Evolutionary conservation across 768 basidiomycete species (phyloP).

Genomic region (Hirschioporus abietinus): DNA sequence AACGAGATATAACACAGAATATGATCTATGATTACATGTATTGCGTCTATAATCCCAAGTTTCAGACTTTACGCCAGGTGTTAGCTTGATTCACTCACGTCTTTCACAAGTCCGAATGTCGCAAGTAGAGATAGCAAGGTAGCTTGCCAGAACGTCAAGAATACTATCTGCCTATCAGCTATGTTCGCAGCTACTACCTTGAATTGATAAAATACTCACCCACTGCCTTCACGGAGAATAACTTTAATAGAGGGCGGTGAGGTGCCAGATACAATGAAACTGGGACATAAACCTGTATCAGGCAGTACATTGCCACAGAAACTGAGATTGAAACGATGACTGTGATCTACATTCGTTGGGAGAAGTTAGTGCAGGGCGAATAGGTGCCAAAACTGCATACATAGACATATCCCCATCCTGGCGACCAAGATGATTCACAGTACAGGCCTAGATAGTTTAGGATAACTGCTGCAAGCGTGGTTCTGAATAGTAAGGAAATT

Average conservation of each 20-base stretch:
- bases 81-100: constrained; percentile 32
- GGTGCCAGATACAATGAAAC: constrained; percentile 50
- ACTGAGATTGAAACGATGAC: constrained; percentile 64
- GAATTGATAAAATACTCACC: constrained; percentile 32
- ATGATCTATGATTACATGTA: constrained; percentile 12
- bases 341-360: constrained; percentile 38
- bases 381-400: constrained; percentile 29
- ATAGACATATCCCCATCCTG: constrained; percentile 65
- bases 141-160: constrained; percentile 76
- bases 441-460: constrained; percentile 63
- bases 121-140: constrained; percentile 51
- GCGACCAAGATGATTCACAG: constrained; percentile 66
- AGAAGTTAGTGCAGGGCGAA: background rate
- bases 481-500: constrained; percentile 25
- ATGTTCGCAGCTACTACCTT: background rate
- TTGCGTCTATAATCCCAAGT: constrained; percentile 1
- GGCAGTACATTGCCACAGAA: constrained; percentile 72
- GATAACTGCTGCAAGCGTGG: constrained; percentile 57
- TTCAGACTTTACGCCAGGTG: background rate
- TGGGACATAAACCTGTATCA: constrained; percentile 64
- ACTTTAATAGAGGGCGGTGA: constrained; percentile 58
- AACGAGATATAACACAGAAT: background rate
- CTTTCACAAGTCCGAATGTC: constrained; percentile 56
- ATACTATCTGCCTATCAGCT: constrained; percentile 34
- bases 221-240: constrained; percentile 70